Conservation (phyloP, 2,329 filamentous ascomycete species). For the Hymenoscyphus infarciens region DNA sequence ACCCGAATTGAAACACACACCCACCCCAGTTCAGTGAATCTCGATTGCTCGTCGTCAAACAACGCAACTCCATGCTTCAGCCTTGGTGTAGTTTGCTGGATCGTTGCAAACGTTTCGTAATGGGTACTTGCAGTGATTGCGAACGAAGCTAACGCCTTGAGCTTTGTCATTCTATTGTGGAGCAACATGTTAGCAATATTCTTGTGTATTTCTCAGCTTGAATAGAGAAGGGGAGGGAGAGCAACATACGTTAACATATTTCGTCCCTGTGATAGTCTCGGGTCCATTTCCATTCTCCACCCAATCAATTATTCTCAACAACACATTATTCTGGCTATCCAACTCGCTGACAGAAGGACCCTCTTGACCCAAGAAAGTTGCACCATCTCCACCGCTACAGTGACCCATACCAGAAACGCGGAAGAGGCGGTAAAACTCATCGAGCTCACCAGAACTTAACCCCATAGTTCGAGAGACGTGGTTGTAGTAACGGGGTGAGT, state of each 20-base stretch:
- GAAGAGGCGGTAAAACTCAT: constrained; percentile 48
- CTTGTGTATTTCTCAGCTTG: too few relatives aligned
- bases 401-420: constrained; percentile 48
- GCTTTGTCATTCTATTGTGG: constrained; percentile 5
- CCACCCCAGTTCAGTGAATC: too few relatives aligned
- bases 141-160: constrained; percentile 20
- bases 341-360: constrained; percentile 25
- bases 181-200: too few relatives aligned
- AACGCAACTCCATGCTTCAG: constrained; percentile 24
- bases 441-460: constrained; percentile 34
- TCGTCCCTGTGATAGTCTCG: constrained; percentile 27
- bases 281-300: constrained; percentile 43
- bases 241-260: constrained; percentile 23
- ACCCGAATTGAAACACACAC: neutral
- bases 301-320: constrained; percentile 47
- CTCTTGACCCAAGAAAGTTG: constrained; percentile 35
- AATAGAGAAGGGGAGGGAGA: too few relatives aligned
- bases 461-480: constrained; percentile 38
- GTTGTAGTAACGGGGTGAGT: constrained; percentile 46
- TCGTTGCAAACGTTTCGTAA: constrained; percentile 22
- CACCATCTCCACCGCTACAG: constrained; percentile 47
- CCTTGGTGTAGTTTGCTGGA: constrained; percentile 16
- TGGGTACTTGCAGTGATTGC: constrained; percentile 30
- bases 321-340: constrained; percentile 42
- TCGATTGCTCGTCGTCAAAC: neutral